phyloP scores from a whole-genome alignment of 2,329 filamentous ascomycete species.

The Fusarium penzigii region DNA sequence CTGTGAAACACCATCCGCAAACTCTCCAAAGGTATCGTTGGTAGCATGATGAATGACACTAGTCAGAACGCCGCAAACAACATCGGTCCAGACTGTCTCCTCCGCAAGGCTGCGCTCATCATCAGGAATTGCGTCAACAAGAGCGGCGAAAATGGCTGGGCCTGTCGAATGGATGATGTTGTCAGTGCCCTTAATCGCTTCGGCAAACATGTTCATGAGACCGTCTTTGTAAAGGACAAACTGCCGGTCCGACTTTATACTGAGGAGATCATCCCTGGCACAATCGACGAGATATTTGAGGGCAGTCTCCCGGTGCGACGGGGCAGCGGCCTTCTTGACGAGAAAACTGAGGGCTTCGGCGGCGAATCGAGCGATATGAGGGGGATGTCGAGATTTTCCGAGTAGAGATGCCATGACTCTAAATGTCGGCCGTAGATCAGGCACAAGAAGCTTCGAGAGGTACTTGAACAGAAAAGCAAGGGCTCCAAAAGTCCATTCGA shows the following conservation, averaged over 20 bases:
- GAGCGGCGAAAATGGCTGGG: constrained; percentile 50
- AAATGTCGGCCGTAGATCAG: constrained; percentile 82
- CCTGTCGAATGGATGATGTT: constrained; percentile 61
- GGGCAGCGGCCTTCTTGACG: constrained; percentile 80
- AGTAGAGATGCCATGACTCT: constrained; percentile 81
- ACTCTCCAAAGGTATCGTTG: constrained; percentile 68
- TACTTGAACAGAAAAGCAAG: constrained; percentile 98
- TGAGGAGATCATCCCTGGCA: constrained; percentile 67
- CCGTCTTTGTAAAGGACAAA: constrained; percentile 78
- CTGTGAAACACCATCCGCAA: constrained; percentile 64
- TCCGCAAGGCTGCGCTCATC: constrained; percentile 51
- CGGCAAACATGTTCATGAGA: constrained; percentile 88
- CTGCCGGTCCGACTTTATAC: constrained; percentile 54
- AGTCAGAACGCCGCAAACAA: constrained; percentile 75
- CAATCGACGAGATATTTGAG: constrained; percentile 71
- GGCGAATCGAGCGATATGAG: constrained; percentile 87
- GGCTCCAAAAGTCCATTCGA: constrained; percentile 96
- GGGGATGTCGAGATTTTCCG: constrained; percentile 78
- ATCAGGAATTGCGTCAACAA: constrained; percentile 53
- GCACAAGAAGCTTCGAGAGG: constrained; percentile 80
- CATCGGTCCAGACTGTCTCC: constrained; percentile 57
- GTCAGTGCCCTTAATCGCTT: constrained; percentile 70
- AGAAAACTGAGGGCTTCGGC: constrained; percentile 95
- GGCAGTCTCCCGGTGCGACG: constrained; percentile 73
- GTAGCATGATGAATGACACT: constrained; percentile 83